Percentiles rank a stretch among this genome's conserved stretches.
Conservation (phyloP, 352 stramenopile species). For the Pythium sp. region DNA sequence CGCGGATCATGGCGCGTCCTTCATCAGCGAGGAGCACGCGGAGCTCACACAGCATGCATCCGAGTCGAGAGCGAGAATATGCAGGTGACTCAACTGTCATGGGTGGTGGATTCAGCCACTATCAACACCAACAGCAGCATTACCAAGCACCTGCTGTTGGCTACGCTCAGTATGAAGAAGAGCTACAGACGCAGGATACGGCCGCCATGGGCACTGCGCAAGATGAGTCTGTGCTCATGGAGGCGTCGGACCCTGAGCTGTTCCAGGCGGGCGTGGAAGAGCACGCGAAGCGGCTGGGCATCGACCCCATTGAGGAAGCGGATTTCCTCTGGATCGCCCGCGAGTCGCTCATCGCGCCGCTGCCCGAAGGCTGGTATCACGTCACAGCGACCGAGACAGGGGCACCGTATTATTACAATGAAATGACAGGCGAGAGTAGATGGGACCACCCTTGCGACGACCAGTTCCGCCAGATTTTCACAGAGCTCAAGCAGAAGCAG, state of each 20-base stretch:
- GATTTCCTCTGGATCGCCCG: slow-evolving; percentile 75
- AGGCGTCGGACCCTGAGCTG: slow-evolving; percentile 55
- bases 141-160: not conserved
- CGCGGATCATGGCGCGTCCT: not conserved
- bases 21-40: slow-evolving; percentile 13
- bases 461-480: slow-evolving; percentile 56
- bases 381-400: slow-evolving; percentile 56
- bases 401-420: slow-evolving; percentile 81
- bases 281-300: slow-evolving; percentile 63
- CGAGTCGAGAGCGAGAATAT: slow-evolving; percentile 8
- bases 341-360: slow-evolving; percentile 66
- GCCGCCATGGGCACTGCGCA: not conserved
- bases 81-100: not conserved
- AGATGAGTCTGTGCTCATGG: slow-evolving; percentile 55
- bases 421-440: slow-evolving; percentile 67
- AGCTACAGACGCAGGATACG: not conserved
- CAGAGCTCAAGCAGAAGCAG: slow-evolving; percentile 37
- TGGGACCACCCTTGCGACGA: slow-evolving; percentile 83
- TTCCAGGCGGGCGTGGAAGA: slow-evolving; percentile 77
- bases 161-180: not conserved
- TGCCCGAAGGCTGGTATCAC: slow-evolving; percentile 72
- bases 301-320: slow-evolving; percentile 49
- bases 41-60: slow-evolving; percentile 3
- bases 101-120: slow-evolving; percentile 3
- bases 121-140: slow-evolving; percentile 1